A percentile compares a stretch with the other conserved stretches of the same genome.
Evolutionary conservation across 257 asterid genomes (phyloP).

Genomic region (Primulina huaijiensis): DNA sequence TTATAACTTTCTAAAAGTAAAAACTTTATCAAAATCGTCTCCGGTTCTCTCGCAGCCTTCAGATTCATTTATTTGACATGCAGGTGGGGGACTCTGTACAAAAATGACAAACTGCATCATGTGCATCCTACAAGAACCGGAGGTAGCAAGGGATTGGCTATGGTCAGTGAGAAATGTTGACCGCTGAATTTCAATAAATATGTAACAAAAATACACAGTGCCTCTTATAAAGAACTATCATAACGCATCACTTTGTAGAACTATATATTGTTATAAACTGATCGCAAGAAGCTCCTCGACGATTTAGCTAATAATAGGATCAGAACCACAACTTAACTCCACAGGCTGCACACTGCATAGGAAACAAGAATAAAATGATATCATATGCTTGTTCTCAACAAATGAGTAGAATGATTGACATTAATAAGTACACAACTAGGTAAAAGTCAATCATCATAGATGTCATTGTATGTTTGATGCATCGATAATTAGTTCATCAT

Average conservation of each 20-base stretch:
- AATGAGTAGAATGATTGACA: background rate
- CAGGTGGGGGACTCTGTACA: background rate
- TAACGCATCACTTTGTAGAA: background rate
- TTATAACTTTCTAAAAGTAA: no score
- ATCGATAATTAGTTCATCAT: background rate
- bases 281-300: background rate
- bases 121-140: background rate
- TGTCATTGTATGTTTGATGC: background rate
- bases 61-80: no score
- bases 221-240: background rate
- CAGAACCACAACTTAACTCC: slow-evolving; percentile 40
- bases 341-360: slow-evolving; percentile 51
- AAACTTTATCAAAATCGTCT: no score
- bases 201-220: background rate
- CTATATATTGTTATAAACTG: background rate
- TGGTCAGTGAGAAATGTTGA: background rate
- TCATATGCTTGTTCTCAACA: background rate
- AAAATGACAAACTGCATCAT: background rate
- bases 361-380: slow-evolving; percentile 7
- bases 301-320: slow-evolving; percentile 44
- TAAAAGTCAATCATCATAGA: no score
- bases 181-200: background rate
- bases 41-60: no score
- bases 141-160: background rate
- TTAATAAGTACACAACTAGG: background rate